Conservation (phyloP, 2,329 filamentous ascomycete genomes). For the Fusarium sambucinum region DNA sequence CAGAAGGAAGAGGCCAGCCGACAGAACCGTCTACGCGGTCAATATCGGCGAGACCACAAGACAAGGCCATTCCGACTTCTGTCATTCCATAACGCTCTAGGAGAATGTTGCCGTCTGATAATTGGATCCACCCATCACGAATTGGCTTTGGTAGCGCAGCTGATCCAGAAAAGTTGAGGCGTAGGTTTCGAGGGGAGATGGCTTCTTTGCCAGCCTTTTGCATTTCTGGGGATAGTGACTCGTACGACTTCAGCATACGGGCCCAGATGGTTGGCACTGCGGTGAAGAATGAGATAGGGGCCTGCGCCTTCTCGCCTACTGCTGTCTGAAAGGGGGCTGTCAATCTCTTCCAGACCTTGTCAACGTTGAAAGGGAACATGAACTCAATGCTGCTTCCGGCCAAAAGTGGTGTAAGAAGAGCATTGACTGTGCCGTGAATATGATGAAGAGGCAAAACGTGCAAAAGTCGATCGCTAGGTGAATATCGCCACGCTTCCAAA, state of each 20-base stretch:
- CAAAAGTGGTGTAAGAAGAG: slow-evolving; percentile 86
- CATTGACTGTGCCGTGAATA: slow-evolving; percentile 96
- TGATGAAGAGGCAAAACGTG: slow-evolving; percentile 95
- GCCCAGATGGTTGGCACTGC: slow-evolving; percentile 96
- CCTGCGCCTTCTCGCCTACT: slow-evolving; percentile 6
- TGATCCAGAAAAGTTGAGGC: slow-evolving; percentile 92
- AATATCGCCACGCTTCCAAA: slow-evolving; percentile 88
- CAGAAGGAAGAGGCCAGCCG: slow-evolving; percentile 90
- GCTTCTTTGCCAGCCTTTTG: slow-evolving; percentile 76
- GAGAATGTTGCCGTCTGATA: slow-evolving; percentile 85
- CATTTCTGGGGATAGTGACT: slow-evolving; percentile 68
- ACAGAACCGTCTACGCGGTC: slow-evolving; percentile 92
- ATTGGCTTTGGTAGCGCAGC: slow-evolving; percentile 91
- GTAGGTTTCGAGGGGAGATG: slow-evolving; percentile 80
- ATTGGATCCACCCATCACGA: slow-evolving; percentile 83
- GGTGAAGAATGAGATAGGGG: slow-evolving; percentile 86
- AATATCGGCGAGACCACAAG: slow-evolving; percentile 80
- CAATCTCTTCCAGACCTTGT: slow-evolving; percentile 86
- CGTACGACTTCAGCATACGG: slow-evolving; percentile 82
- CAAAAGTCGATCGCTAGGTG: slow-evolving; percentile 79
- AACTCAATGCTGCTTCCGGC: slow-evolving; percentile 92
- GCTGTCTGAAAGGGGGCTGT: slow-evolving; percentile 77
- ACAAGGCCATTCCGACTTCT: slow-evolving; percentile 98
- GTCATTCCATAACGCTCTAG: slow-evolving; percentile 99
- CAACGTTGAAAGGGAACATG: slow-evolving; percentile 91